Conservation (phyloP, 1,139 yeast genomes). For the Suhomyces chickasaworum region DNA sequence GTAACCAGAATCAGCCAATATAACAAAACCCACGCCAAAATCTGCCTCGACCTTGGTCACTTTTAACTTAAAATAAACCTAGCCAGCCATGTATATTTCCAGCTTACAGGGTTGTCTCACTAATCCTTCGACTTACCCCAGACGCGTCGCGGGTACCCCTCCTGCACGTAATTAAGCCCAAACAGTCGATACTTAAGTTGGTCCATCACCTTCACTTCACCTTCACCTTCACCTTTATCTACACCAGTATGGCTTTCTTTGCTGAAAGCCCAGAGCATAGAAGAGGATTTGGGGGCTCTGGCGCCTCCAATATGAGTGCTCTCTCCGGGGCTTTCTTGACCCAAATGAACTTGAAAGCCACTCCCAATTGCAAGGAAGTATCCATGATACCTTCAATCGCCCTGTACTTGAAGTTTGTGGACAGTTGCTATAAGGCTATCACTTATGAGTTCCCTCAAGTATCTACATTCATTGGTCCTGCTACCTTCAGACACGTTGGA, state of each 20-base stretch:
- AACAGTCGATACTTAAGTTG: not conserved
- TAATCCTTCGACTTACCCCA: not conserved
- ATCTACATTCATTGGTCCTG: constrained; percentile 10
- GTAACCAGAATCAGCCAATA: too few species aligned
- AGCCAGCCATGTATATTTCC: not conserved
- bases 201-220: not conserved
- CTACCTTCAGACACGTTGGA: constrained; percentile 11
- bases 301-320: constrained; percentile 10
- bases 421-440: constrained; percentile 9
- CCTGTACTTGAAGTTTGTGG: constrained; percentile 11
- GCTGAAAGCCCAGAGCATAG: constrained; percentile 3
- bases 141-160: constrained; percentile 1
- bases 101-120: too few species aligned
- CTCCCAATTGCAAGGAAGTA: constrained; percentile 10
- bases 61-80: not conserved
- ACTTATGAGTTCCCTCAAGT: constrained; percentile 9
- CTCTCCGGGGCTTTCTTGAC: constrained; percentile 8
- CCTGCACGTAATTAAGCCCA: constrained; percentile 3
- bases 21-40: too few species aligned
- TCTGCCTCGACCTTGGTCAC: too few species aligned
- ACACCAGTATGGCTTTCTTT: constrained; percentile 2
- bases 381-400: constrained; percentile 11
- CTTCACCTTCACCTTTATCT: not conserved
- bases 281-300: constrained; percentile 1
- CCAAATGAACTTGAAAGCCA: constrained; percentile 4